These are phyloP conservation scores for Phytophthora uliginosa DNA, from an alignment of 352 stramenopile species.

Conservation along the genomic window DNA sequence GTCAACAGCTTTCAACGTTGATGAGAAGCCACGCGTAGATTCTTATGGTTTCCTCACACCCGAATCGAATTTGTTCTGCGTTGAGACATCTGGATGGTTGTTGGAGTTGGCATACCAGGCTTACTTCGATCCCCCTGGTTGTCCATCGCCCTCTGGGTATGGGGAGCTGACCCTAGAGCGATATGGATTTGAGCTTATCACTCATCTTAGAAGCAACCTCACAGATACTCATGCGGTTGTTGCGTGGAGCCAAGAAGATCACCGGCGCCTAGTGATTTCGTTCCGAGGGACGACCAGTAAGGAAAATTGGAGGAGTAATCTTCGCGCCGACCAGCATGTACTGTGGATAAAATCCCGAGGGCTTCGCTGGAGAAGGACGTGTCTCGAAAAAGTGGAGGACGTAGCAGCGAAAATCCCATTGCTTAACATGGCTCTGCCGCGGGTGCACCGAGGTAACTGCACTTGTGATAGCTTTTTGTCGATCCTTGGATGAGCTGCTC, in stretches of 20 bases:
- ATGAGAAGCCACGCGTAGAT: conserved; percentile 71
- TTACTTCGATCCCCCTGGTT: conserved; percentile 88
- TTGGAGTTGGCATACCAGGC: conserved; percentile 88
- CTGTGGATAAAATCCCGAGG: conserved; percentile 83
- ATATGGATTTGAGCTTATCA: conserved; percentile 89
- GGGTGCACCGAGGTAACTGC: conserved; percentile 82
- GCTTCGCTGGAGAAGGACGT: conserved; percentile 61
- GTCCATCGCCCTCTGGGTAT: conserved; percentile 80
- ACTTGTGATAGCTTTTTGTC: background rate
- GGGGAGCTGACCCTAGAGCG: conserved; percentile 76
- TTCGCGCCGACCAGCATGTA: conserved; percentile 84
- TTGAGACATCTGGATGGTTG: conserved; percentile 87
- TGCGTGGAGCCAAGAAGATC: conserved; percentile 57
- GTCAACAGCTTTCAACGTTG: conserved; percentile 80
- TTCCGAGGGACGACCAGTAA: conserved; percentile 90
- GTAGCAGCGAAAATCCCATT: conserved; percentile 81
- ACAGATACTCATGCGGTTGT: conserved; percentile 86
- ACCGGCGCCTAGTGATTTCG: conserved; percentile 83
- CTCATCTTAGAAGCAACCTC: conserved; percentile 72
- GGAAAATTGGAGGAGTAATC: conserved; percentile 91
- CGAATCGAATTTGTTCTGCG: conserved; percentile 87
- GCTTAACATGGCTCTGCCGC: conserved; percentile 87
- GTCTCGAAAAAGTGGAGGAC: conserved; percentile 68
- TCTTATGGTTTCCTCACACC: conserved; percentile 72
- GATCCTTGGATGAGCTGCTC: background rate